Percentiles rank a stretch among this genome's conserved stretches.
Evolutionary conservation across 345 rosid genomes (phyloP).

Genomic region (Sapria himalayana): DNA sequence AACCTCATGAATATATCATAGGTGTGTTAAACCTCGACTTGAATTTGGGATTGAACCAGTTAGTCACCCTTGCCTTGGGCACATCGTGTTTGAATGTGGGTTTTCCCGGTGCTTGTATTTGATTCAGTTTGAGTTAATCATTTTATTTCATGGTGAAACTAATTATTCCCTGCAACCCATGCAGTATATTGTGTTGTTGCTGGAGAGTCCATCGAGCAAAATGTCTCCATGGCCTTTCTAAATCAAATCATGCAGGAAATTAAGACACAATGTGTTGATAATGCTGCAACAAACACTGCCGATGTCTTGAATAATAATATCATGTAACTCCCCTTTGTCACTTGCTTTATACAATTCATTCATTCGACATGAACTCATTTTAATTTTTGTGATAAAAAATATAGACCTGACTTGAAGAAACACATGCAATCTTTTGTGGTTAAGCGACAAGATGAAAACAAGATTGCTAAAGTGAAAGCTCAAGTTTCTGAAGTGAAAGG

Average conservation of each 20-base stretch:
- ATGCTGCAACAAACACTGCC: constrained; percentile 62
- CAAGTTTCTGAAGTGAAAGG: constrained; percentile 98
- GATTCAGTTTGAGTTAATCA: too few species aligned
- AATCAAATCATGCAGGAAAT: constrained; percentile 82
- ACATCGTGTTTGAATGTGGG: too few species aligned
- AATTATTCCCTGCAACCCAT: constrained; percentile 1
- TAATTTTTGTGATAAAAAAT: constrained; percentile 5
- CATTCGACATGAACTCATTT: background rate
- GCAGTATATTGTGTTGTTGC: constrained; percentile 96
- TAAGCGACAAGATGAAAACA: constrained; percentile 93
- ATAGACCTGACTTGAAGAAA: constrained; percentile 73
- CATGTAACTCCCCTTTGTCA: constrained; percentile 21
- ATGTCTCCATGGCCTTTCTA: constrained; percentile 74
- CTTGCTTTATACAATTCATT: background rate
- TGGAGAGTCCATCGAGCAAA: constrained; percentile 66
- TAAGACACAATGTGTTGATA: constrained; percentile 77
- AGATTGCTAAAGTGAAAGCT: constrained; percentile 93
- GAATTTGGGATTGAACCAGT: too few species aligned
- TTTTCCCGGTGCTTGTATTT: too few species aligned
- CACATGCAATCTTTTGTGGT: constrained; percentile 91
- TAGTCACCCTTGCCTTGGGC: too few species aligned
- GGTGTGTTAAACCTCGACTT: too few species aligned
- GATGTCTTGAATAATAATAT: constrained; percentile 63
- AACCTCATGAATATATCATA: too few species aligned
- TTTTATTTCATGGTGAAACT: too few species aligned